These are phyloP conservation scores for Beauveria caledonica DNA, from an alignment of 2,329 filamentous ascomycete species.

Conservation along the genomic window DNA sequence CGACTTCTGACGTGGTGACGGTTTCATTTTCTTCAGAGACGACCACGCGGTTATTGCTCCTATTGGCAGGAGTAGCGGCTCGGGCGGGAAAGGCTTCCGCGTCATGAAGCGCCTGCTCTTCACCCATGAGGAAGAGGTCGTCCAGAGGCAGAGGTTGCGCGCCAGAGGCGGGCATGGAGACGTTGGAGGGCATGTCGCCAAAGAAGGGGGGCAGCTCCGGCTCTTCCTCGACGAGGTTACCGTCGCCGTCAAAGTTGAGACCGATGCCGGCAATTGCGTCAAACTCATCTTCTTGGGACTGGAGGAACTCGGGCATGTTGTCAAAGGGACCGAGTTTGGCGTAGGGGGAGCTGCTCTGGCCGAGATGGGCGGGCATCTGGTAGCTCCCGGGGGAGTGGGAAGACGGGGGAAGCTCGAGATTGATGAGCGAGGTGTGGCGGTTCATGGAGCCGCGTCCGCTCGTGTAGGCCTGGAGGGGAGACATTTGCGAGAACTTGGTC, in stretches of 20 bases:
- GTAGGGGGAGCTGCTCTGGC: conserved; percentile 22
- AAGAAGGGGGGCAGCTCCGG: conserved; percentile 35
- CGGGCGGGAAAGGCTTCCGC: conserved; percentile 1
- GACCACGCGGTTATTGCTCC: neutral
- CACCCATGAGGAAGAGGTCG: conserved; percentile 6
- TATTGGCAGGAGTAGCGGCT: neutral
- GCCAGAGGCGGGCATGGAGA: conserved; percentile 2
- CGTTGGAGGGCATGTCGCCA: conserved; percentile 8
- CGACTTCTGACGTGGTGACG: conserved; percentile 16
- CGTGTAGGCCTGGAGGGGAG: conserved; percentile 25
- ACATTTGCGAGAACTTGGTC: conserved; percentile 36
- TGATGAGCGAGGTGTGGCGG: conserved; percentile 19
- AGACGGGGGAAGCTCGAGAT: conserved; percentile 27
- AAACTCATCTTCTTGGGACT: conserved; percentile 32
- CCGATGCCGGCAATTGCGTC: conserved; percentile 32
- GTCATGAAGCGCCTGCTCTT: conserved; percentile 14
- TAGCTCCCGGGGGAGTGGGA: conserved; percentile 26
- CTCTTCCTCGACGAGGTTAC: conserved; percentile 40
- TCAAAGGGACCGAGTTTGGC: conserved; percentile 18
- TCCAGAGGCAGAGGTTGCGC: conserved; percentile 14
- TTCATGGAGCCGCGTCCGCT: conserved; percentile 22
- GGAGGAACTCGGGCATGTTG: conserved; percentile 20
- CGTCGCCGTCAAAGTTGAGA: conserved; percentile 43
- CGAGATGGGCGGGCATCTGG: conserved; percentile 27
- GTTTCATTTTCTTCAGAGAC: conserved; percentile 13